Conservation (phyloP, 495 filamentous ascomycete genomes). For the Penicillium canescens region DNA sequence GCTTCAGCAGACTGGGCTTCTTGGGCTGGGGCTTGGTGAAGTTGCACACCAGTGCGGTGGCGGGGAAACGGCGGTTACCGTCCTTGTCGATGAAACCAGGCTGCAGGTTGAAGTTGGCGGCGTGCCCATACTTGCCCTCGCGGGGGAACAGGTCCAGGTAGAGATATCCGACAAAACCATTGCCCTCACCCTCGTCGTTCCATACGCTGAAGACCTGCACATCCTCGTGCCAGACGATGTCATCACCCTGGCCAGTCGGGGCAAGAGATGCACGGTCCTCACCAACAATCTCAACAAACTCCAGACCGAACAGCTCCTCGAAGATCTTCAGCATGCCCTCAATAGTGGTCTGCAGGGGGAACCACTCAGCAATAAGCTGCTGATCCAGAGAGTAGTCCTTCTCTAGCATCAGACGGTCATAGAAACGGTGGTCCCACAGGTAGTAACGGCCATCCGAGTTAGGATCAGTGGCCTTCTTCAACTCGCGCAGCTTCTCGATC, state of each 20-base stretch:
- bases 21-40: conserved; percentile 70
- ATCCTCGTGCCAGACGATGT: conserved; percentile 73
- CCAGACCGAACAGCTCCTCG: conserved; percentile 87
- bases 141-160: conserved; percentile 70
- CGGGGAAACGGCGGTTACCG: conserved; percentile 63
- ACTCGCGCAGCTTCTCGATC: conserved; percentile 63
- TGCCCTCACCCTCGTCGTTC: conserved; percentile 65
- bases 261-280: conserved; percentile 57
- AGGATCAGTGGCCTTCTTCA: conserved; percentile 77
- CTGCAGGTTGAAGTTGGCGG: conserved; percentile 78
- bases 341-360: conserved; percentile 83
- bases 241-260: conserved; percentile 57
- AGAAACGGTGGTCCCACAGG: conserved; percentile 87
- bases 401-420: conserved; percentile 91
- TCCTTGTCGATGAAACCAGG: conserved; percentile 61
- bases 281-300: conserved; percentile 78
- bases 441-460: conserved; percentile 75
- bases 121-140: conserved; percentile 68
- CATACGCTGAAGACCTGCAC: conserved; percentile 70
- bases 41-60: conserved; percentile 71
- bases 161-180: conserved; percentile 69
- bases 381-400: conserved; percentile 88
- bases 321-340: conserved; percentile 93
- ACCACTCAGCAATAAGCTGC: conserved; percentile 88
- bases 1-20: conserved; percentile 69